These are phyloP conservation scores for Tetracladium maxilliforme DNA, from an alignment of 2,329 filamentous ascomycete species.

Conservation along the genomic window DNA sequence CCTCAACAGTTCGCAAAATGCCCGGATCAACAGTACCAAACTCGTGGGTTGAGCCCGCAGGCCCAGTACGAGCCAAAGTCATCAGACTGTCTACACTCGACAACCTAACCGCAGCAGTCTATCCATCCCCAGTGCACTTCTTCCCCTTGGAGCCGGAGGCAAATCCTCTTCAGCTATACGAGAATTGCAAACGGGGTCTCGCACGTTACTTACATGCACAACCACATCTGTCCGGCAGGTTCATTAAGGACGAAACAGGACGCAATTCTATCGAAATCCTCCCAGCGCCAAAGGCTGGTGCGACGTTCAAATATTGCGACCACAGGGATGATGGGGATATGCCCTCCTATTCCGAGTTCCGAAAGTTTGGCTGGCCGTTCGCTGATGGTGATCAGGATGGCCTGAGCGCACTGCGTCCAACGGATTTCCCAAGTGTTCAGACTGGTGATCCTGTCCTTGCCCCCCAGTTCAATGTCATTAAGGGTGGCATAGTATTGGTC, in stretches of 20 bases:
- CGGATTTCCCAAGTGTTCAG: slow-evolving; percentile 1
- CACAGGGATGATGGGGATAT: slow-evolving; percentile 1
- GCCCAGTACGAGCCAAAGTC: too few species aligned
- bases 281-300: slow-evolving; percentile 1
- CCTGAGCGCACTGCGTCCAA: slow-evolving; percentile 1
- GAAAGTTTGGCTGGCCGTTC: slow-evolving; percentile 1
- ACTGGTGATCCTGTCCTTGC: slow-evolving; percentile 1
- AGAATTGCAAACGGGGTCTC: slow-evolving; percentile 1
- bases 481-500: slow-evolving; percentile 1
- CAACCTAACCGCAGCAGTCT: slow-evolving; percentile 1
- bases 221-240: slow-evolving; percentile 1
- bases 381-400: slow-evolving; percentile 2
- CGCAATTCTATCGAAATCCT: slow-evolving; percentile 1
- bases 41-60: too few species aligned
- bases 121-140: slow-evolving; percentile 1
- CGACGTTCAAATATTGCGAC: slow-evolving; percentile 1
- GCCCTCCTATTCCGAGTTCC: slow-evolving; percentile 1
- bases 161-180: slow-evolving; percentile 1
- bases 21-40: too few species aligned
- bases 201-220: slow-evolving; percentile 1
- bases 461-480: neutral
- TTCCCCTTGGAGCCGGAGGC: slow-evolving; percentile 1
- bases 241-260: slow-evolving; percentile 1
- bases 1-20: too few species aligned
- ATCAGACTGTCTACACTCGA: slow-evolving; percentile 1